phyloP scores from a whole-genome alignment of 768 basidiomycete species.

The Pleurotus tuoliensis region DNA sequence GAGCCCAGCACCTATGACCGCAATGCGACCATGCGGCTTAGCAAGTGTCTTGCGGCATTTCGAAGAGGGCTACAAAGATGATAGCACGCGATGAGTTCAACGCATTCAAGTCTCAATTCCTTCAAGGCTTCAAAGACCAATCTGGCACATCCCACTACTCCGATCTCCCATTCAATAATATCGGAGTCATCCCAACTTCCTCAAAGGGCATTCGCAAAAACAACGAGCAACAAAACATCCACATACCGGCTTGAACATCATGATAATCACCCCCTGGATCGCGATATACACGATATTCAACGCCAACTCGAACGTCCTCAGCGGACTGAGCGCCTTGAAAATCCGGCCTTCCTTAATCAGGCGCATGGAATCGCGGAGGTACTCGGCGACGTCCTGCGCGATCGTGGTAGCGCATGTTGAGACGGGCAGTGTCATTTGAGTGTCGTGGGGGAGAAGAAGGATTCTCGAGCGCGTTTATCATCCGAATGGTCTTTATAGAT shows the following conservation, averaged over 20 bases:
- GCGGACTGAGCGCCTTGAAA: background rate
- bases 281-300: background rate
- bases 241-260: background rate
- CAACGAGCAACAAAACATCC: background rate
- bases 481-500: background rate
- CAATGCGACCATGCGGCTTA: conserved; percentile 39
- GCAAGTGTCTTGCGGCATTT: conserved; percentile 17
- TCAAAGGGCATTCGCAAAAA: no score
- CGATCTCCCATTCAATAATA: no score
- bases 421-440: background rate
- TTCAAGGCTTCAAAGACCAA: no score
- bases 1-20: conserved; percentile 47
- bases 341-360: background rate
- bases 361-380: background rate
- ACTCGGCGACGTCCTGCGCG: background rate
- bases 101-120: background rate
- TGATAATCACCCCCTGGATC: background rate
- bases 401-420: background rate
- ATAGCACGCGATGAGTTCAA: background rate
- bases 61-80: conserved; percentile 17
- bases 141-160: no score
- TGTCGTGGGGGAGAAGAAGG: background rate
- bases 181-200: no score
- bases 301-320: background rate
- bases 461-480: background rate